Conservation (phyloP, 2,329 filamentous ascomycete species). For the Phialophora chinensis region DNA sequence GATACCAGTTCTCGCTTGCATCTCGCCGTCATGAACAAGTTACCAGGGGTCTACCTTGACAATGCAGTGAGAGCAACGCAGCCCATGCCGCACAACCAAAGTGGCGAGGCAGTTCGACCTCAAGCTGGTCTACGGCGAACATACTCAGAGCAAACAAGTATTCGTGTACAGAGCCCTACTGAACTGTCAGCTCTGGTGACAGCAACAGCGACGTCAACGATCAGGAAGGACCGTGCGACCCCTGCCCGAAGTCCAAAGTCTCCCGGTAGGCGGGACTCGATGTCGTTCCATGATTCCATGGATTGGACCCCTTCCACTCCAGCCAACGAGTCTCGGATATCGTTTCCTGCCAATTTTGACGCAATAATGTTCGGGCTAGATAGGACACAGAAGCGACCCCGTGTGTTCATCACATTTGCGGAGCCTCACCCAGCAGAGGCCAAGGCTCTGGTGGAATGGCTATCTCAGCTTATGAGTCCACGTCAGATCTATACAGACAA, state of each 20-base stretch:
- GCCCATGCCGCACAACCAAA: not conserved
- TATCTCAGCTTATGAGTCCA: constrained; percentile 4
- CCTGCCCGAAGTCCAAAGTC: not conserved
- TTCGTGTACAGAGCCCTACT: constrained; percentile 4
- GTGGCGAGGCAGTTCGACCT: not conserved
- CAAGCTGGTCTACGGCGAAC: not conserved
- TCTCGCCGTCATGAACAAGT: constrained; percentile 25
- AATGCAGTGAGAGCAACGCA: not conserved
- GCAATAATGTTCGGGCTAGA: constrained; percentile 5
- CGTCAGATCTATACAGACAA: constrained; percentile 26
- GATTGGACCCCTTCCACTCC: not conserved
- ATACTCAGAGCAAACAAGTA: not conserved
- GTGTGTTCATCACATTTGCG: constrained; percentile 32
- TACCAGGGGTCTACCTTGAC: constrained; percentile 1
- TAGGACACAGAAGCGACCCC: constrained; percentile 7
- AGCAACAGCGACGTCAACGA: not conserved
- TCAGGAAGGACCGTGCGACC: not conserved
- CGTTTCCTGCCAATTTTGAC: constrained; percentile 15
- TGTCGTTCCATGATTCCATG: not conserved
- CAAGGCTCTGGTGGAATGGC: constrained; percentile 23
- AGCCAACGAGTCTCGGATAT: not conserved
- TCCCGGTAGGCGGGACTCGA: not conserved
- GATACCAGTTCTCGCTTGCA: constrained; percentile 23
- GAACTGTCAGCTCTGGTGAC: not conserved
- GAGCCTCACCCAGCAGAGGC: constrained; percentile 28